Evolutionary conservation across 306 rosid genomes (phyloP).

Genomic region (Quercus aquifolioides): DNA sequence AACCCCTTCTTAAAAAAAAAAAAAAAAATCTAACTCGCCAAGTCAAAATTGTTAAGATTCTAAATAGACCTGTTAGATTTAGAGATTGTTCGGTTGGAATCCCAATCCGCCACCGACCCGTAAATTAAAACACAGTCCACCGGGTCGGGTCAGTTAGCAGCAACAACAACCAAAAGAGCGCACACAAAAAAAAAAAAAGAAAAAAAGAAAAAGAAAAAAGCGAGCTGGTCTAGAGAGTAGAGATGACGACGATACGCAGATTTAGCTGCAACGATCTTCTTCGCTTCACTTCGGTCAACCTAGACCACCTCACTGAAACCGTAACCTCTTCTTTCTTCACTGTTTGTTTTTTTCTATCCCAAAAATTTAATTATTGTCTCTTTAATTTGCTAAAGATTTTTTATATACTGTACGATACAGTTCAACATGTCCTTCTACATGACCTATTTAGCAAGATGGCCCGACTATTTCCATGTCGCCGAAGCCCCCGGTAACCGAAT

Average conservation of each 20-base stretch:
- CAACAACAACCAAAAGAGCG: no score
- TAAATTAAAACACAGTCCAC: no score
- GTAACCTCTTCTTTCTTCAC: constrained; percentile 30
- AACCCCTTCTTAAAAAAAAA: no score
- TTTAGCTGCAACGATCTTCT: constrained; percentile 97
- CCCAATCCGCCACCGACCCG: no score
- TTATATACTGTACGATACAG: constrained; percentile 23
- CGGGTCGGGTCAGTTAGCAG: no score
- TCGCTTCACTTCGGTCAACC: constrained; percentile 80
- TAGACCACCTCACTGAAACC: constrained; percentile 96
- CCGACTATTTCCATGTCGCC: constrained; percentile 92
- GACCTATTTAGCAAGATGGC: constrained; percentile 99
- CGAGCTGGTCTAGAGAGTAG: not conserved
- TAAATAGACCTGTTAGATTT: no score
- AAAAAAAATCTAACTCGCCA: no score
- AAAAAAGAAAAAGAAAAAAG: not conserved
- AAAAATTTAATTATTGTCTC: not conserved
- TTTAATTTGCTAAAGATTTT: not conserved
- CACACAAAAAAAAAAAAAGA: no score
- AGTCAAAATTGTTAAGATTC: no score
- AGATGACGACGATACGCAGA: constrained; percentile 90
- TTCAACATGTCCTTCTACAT: constrained; percentile 97
- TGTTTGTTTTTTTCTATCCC: not conserved
- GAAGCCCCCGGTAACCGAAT: constrained; percentile 74
- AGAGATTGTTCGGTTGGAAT: no score